Base-by-base conservation (phyloP, 2,329 filamentous ascomycete genomes). In the Alternaria brassicicola region DNA sequence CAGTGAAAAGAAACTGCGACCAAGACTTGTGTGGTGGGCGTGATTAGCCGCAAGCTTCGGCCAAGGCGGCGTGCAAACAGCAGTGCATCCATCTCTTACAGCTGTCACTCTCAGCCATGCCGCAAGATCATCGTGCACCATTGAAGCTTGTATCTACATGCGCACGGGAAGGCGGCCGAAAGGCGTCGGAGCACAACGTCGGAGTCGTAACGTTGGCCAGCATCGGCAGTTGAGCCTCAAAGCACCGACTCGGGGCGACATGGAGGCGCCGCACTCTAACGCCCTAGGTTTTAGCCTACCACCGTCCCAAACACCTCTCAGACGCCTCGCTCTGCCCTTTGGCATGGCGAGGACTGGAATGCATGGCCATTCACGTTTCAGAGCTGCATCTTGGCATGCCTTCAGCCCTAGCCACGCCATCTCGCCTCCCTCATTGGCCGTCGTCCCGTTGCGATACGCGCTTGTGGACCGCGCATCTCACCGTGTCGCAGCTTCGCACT, bases 331-430 rank as follows among this genome's bases (percentile, higher is more conserved):
- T 54, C 59, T 59, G 50, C 59, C 54, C 45, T 59, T 65, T 66
- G 42, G 56, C 59, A 63, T 63, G 55, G 55, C 60, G 58, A 70
- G 66, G 55, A 47, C 58, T 51, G 49, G 64, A 52, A 55, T 65
- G 67, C 70, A 69, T 64, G 61, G 55, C 69, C 51, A 57, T 38
- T 64, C 53, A 57, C 46, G 74, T 76, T 76, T 76, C 74, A 75
- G 62, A 51, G 47, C 52, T 42, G 45, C 45, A 26, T 25, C 56
- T 62, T 58, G 48, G 49, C 63, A 52, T 49, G n/a, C 36, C 19
- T 35, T 56, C 63, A 62, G 55, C 41, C 66, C 62, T 30, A 50
- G 64, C 55, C 62, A 45, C 51, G 62, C 58, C 61, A 30, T 55
- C 25, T n/a, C 15, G 49, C 41, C 46, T 45, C 41, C 56, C 62